Percentiles rank a stretch among this genome's conserved stretches.
Evolutionary conservation across 2,329 filamentous ascomycete genomes (phyloP).

Genomic region (Alternaria arborescens): DNA sequence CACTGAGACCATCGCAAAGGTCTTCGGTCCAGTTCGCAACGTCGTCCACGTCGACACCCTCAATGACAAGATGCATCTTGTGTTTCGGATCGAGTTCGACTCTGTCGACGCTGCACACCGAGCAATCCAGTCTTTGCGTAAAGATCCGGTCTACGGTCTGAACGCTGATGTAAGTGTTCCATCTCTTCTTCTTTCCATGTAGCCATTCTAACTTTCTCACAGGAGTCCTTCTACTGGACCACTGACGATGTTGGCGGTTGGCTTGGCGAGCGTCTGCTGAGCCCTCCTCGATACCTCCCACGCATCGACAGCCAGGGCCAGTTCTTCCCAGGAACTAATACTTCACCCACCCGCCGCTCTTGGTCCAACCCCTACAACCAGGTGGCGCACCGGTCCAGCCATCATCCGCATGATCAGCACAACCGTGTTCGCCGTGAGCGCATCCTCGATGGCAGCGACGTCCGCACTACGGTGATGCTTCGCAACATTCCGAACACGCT

Average conservation of each 20-base stretch:
- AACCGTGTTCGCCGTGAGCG: slow-evolving; percentile 51
- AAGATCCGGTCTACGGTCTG: slow-evolving; percentile 21
- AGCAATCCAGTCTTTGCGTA: slow-evolving; percentile 28
- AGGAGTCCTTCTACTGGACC: slow-evolving; percentile 36
- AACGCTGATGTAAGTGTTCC: slow-evolving; percentile 24
- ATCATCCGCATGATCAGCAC: slow-evolving; percentile 41
- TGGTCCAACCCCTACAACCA: not conserved
- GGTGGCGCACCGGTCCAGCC: not conserved
- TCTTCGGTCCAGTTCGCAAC: slow-evolving; percentile 31
- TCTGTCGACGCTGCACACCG: slow-evolving; percentile 41
- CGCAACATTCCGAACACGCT: slow-evolving; percentile 95
- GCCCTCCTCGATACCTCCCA: slow-evolving; percentile 31
- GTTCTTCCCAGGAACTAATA: slow-evolving; percentile 27
- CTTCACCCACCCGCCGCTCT: slow-evolving; percentile 1
- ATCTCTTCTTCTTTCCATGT: not conserved
- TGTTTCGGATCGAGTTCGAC: slow-evolving; percentile 45
- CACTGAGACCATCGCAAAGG: slow-evolving; percentile 22
- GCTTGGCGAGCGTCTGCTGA: slow-evolving; percentile 27
- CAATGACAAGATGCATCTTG: slow-evolving; percentile 23
- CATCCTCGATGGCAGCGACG: slow-evolving; percentile 56
- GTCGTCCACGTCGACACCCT: slow-evolving; percentile 31
- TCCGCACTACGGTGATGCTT: slow-evolving; percentile 78
- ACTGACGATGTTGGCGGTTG: slow-evolving; percentile 27
- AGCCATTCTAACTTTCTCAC: slow-evolving; percentile 22
- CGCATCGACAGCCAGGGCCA: slow-evolving; percentile 35